Evolutionary conservation across 1,284 basidiomycete genomes (phyloP).

Genomic region (Boletellus deceptivus): DNA sequence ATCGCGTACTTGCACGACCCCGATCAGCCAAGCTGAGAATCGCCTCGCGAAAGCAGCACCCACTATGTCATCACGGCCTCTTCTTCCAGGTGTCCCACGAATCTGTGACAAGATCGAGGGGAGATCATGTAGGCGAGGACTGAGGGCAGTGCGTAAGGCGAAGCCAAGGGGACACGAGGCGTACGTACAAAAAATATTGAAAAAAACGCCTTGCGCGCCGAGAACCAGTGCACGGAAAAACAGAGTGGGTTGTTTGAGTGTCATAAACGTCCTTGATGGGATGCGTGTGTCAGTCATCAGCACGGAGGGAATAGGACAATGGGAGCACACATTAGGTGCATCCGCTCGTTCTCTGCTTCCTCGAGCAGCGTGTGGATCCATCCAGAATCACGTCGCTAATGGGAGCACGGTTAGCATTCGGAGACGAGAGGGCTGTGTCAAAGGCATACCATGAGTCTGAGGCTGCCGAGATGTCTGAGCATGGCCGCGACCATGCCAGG

Average conservation of each 20-base stretch:
- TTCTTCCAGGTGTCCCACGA: slow-evolving; percentile 94
- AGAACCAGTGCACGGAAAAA: slow-evolving; percentile 82
- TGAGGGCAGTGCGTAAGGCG: slow-evolving; percentile 31
- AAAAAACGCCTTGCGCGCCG: slow-evolving; percentile 88
- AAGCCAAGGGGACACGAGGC: slow-evolving; percentile 19
- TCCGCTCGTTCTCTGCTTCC: slow-evolving; percentile 94
- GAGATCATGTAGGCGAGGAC: slow-evolving; percentile 82
- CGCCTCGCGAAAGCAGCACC: slow-evolving; percentile 30
- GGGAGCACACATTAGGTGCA: slow-evolving; percentile 76
- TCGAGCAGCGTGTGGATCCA: slow-evolving; percentile 86
- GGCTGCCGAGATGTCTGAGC: slow-evolving; percentile 77
- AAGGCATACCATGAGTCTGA: slow-evolving; percentile 73
- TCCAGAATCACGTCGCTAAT: slow-evolving; percentile 79
- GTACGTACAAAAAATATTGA: slow-evolving; percentile 82
- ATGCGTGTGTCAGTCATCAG: slow-evolving; percentile 15
- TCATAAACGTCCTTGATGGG: slow-evolving; percentile 79
- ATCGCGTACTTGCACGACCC: slow-evolving; percentile 57
- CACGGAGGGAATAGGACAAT: background rate
- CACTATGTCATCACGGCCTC: slow-evolving; percentile 91
- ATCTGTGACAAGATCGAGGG: slow-evolving; percentile 86
- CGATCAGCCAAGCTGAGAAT: slow-evolving; percentile 22
- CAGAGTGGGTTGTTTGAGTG: slow-evolving; percentile 72
- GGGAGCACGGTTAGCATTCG: slow-evolving; percentile 9
- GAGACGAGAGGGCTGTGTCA: slow-evolving; percentile 4
- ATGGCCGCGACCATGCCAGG: slow-evolving; percentile 94